Percentiles rank a stretch among this genome's conserved stretches.
Evolutionary conservation across 768 basidiomycete genomes (phyloP).

Genomic region (Pholiota conissans): DNA sequence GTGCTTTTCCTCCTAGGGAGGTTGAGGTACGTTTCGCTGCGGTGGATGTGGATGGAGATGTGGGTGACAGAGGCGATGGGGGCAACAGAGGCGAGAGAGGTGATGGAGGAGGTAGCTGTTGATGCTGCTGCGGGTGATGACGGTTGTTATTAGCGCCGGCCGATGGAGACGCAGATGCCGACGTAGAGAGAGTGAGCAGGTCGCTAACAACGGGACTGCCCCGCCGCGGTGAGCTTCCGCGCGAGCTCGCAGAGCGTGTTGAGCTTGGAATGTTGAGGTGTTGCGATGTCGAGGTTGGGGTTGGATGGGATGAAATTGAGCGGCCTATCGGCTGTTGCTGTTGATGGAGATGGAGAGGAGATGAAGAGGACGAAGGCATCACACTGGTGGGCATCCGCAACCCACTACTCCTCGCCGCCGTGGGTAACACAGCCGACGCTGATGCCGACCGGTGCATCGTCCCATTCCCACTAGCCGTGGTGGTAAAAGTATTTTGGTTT

Average conservation of each 20-base stretch:
- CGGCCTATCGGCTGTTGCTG: neutral
- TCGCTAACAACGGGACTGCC: constrained; percentile 1
- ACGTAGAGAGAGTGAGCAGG: too few species aligned
- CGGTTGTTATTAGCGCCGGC: neutral
- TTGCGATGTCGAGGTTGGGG: too few species aligned
- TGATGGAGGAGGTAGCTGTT: neutral
- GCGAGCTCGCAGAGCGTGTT: constrained; percentile 4
- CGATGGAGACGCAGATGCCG: neutral
- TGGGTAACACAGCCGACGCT: constrained; percentile 12
- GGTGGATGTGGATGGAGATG: neutral
- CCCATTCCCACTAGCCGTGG: neutral
- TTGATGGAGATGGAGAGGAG: neutral
- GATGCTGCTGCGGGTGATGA: neutral
- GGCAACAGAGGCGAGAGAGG: neutral
- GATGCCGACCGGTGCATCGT: constrained; percentile 15
- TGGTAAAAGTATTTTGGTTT: too few species aligned
- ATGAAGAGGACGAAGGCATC: neutral
- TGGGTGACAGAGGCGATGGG: neutral
- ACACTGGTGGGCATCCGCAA: neutral
- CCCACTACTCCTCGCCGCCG: neutral
- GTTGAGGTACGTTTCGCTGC: neutral
- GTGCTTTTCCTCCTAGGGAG: too few species aligned
- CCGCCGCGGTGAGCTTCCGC: constrained; percentile 1
- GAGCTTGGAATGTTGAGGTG: neutral
- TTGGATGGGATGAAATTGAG: neutral